Conservation (phyloP, 2,329 filamentous ascomycete species). For the Teratosphaeria pseudoeucalypti region DNA sequence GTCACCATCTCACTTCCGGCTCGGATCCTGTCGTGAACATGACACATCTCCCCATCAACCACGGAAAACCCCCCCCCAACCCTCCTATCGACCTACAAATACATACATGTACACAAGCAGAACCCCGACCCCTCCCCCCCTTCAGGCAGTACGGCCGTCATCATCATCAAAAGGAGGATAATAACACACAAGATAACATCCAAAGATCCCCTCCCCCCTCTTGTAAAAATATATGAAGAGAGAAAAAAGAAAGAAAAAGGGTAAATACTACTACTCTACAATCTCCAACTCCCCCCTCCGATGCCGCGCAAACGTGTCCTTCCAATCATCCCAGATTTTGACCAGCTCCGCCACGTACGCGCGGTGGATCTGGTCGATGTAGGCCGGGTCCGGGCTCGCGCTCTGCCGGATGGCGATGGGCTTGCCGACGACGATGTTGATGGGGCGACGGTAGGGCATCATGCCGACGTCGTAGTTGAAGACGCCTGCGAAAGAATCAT, state of each 20-base stretch:
- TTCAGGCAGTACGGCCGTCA: too few species aligned
- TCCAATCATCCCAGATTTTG: conserved; percentile 66
- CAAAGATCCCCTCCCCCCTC: neutral
- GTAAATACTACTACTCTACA: conserved; percentile 37
- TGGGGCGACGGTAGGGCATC: conserved; percentile 79
- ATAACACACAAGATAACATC: too few species aligned
- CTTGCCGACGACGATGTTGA: conserved; percentile 81
- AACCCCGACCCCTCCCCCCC: too few species aligned
- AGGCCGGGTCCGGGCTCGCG: conserved; percentile 57
- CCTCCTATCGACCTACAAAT: too few species aligned
- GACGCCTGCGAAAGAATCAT: conserved; percentile 45
- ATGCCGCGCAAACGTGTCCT: conserved; percentile 59
- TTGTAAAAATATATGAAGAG: too few species aligned
- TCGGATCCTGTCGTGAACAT: too few species aligned
- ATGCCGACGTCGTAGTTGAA: conserved; percentile 97
- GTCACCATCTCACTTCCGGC: too few species aligned
- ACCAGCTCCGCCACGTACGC: conserved; percentile 67
- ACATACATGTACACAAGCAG: too few species aligned
- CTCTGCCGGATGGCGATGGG: conserved; percentile 61
- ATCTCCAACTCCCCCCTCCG: conserved; percentile 58
- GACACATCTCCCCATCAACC: too few species aligned
- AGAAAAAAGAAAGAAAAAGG: too few species aligned
- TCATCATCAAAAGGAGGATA: too few species aligned
- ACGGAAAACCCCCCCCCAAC: too few species aligned
- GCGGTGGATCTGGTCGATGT: conserved; percentile 71